Evolutionary conservation across 306 rosid species (phyloP).

Genomic region (Acmispon strigosus): DNA sequence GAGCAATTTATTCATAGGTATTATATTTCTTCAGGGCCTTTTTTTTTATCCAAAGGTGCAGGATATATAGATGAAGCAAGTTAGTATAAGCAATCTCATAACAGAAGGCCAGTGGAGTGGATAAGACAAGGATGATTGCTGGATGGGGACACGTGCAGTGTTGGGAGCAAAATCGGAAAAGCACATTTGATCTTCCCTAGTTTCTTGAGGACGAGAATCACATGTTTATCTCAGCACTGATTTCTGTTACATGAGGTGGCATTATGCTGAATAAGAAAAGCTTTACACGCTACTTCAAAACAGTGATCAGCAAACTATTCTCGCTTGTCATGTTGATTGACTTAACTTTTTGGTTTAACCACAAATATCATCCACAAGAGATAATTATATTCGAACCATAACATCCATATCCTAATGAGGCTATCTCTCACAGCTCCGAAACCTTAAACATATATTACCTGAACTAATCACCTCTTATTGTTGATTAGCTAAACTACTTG

Average conservation of each 20-base stretch:
- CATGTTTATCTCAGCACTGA: background rate
- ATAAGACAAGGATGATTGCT: background rate
- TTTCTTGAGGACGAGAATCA: background rate
- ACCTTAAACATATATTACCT: no score
- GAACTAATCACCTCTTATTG: no score
- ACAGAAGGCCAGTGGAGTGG: background rate
- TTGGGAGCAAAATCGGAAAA: slow-evolving; percentile 7
- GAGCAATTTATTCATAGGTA: no score
- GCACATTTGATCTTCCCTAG: background rate
- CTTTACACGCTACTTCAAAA: background rate
- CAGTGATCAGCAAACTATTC: background rate
- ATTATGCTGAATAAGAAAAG: background rate
- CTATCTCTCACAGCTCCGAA: no score
- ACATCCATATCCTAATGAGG: no score
- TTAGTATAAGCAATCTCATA: background rate
- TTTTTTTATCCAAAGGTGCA: no score
- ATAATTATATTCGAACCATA: no score
- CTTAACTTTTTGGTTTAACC: no score
- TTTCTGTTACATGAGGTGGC: background rate
- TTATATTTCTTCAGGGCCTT: no score
- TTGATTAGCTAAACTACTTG: no score
- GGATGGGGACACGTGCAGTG: slow-evolving; percentile 17
- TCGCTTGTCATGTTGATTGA: background rate
- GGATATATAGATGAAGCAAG: no score
- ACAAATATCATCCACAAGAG: no score